These are phyloP conservation scores for Auriscalpium vulgare DNA, from an alignment of 768 basidiomycete genomes.

Conservation along the genomic window DNA sequence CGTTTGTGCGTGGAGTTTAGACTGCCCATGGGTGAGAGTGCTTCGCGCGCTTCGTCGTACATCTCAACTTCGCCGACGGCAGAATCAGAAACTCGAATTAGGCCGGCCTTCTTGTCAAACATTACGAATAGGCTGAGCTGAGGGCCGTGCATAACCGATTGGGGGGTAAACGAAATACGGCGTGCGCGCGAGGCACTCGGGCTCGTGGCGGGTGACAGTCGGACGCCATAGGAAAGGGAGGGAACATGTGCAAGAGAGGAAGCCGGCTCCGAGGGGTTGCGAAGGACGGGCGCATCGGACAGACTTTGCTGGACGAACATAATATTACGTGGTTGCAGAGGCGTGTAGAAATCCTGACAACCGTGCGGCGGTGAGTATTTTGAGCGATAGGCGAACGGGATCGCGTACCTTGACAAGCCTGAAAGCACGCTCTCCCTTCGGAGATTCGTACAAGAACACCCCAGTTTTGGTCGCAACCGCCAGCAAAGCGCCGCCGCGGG, in stretches of 20 bases:
- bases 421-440: conserved; percentile 75
- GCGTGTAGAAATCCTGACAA: conserved; percentile 75
- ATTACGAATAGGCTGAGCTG: conserved; percentile 76
- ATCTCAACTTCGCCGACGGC: conserved; percentile 75
- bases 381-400: not conserved
- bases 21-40: conserved; percentile 19
- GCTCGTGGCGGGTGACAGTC: conserved; percentile 11
- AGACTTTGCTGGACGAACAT: conserved; percentile 65
- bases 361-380: no score
- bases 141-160: conserved; percentile 44
- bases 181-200: conserved; percentile 3
- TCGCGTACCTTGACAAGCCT: conserved; percentile 64
- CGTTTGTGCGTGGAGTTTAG: conserved; percentile 16
- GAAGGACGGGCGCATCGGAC: conserved; percentile 34
- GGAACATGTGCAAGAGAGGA: conserved; percentile 14
- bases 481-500: conserved; percentile 44
- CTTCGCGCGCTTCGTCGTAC: conserved; percentile 30
- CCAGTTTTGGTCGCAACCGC: conserved; percentile 70
- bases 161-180: conserved; percentile 4
- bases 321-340: conserved; percentile 55
- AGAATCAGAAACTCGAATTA: conserved; percentile 75
- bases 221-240: conserved; percentile 11
- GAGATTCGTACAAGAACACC: conserved; percentile 74
- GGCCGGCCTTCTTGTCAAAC: conserved; percentile 84
- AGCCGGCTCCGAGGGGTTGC: conserved; percentile 34